A percentile compares a stretch with the other conserved stretches of the same genome.
Evolutionary conservation across 805 yeast genomes (phyloP).

Genomic region (Kazachstania viticola): DNA sequence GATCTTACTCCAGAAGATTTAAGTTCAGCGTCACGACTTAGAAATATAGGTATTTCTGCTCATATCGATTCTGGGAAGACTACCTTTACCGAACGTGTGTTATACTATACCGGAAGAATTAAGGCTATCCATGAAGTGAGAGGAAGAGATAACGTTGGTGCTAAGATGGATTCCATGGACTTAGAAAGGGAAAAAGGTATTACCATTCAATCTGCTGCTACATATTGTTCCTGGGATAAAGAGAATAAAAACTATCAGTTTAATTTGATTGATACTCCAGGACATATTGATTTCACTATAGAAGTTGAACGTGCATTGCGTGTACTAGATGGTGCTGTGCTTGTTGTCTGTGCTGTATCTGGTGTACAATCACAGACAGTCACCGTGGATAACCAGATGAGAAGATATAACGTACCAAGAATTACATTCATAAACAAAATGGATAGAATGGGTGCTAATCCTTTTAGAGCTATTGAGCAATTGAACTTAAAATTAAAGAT

Average conservation of each 20-base stretch:
- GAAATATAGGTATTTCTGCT: constrained; percentile 99
- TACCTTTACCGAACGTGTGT: constrained; percentile 97
- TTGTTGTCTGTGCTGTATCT: constrained; percentile 97
- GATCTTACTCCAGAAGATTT: constrained; percentile 41
- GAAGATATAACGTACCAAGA: constrained; percentile 94
- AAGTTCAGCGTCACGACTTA: constrained; percentile 43
- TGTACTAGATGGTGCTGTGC: constrained; percentile 99
- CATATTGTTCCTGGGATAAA: constrained; percentile 69
- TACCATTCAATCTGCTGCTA: constrained; percentile 97
- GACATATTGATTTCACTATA: constrained; percentile 99
- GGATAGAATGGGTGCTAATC: constrained; percentile 99
- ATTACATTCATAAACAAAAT: constrained; percentile 93
- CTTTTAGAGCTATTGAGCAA: constrained; percentile 90
- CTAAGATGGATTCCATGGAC: constrained; percentile 99
- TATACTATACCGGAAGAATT: constrained; percentile 98
- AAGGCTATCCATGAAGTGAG: constrained; percentile 99
- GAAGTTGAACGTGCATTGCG: constrained; percentile 99
- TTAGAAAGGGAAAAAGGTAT: constrained; percentile 47
- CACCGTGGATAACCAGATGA: constrained; percentile 99
- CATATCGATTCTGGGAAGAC: constrained; percentile 99
- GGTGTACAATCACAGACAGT: constrained; percentile 99
- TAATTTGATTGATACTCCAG: constrained; percentile 98
- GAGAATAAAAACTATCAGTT: constrained; percentile 86
- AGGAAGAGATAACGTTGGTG: constrained; percentile 99
- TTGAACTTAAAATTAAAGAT: constrained; percentile 76